A percentile compares a stretch with the other conserved stretches of the same genome.
Conservation (phyloP, 345 rosid genomes). For the Populus tremula region DNA sequence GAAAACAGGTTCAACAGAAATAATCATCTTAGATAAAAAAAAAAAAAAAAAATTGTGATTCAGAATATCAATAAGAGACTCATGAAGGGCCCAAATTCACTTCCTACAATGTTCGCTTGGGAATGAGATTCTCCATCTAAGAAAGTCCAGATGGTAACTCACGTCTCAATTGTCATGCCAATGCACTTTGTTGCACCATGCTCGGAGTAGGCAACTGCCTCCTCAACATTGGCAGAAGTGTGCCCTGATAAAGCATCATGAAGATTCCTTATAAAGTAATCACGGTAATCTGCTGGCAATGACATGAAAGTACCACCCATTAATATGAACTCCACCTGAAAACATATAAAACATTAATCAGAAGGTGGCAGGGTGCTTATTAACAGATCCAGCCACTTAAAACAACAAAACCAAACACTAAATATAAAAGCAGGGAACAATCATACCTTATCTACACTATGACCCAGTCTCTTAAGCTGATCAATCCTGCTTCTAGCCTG, state of each 20-base stretch:
- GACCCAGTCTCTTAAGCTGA: constrained; percentile 98
- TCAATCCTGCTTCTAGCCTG: constrained; percentile 99
- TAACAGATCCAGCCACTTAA: background rate
- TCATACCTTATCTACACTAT: constrained; percentile 91
- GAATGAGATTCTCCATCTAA: background rate
- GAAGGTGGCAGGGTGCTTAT: background rate
- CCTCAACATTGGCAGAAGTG: constrained; percentile 89
- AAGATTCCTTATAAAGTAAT: constrained; percentile 87
- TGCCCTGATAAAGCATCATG: constrained; percentile 98
- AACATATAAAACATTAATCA: constrained; percentile 8
- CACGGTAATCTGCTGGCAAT: constrained; percentile 89
- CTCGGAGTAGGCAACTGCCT: constrained; percentile 95
- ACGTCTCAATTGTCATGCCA: constrained; percentile 99
- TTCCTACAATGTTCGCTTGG: background rate
- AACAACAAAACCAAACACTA: background rate
- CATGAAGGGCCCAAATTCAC: background rate
- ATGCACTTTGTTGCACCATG: constrained; percentile 92
- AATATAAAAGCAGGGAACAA: background rate
- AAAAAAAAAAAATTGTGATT: background rate
- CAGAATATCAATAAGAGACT: background rate
- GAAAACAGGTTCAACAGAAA: background rate
- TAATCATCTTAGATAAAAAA: background rate
- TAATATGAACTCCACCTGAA: constrained; percentile 93
- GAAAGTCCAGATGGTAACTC: constrained; percentile 32
- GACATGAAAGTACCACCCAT: constrained; percentile 99